Conservation (phyloP, 2,329 filamentous ascomycete species). For the Pseudopyricularia javanii region DNA sequence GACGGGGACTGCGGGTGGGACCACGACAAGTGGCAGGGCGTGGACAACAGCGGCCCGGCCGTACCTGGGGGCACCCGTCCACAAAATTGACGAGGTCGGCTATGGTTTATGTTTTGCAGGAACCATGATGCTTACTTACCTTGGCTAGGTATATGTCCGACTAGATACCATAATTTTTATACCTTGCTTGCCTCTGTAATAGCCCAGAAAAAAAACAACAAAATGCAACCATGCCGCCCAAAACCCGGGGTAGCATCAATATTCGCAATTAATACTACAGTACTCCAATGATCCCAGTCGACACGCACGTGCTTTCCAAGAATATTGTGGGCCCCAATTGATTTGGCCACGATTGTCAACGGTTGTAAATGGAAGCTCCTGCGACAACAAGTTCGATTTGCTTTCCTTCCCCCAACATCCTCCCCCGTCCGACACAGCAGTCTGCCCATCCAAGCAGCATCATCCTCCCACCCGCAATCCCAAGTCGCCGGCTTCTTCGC, state of each 20-base stretch:
- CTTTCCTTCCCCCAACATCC: background rate
- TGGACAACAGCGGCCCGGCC: conserved; percentile 39
- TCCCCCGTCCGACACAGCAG: background rate
- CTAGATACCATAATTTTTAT: background rate
- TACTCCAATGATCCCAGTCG: background rate
- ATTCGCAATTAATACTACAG: background rate
- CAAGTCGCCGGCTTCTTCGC: conserved; percentile 11
- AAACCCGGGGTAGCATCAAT: background rate
- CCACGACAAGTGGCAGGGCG: conserved; percentile 30
- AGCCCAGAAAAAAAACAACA: background rate
- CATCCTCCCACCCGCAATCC: background rate
- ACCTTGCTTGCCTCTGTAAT: background rate
- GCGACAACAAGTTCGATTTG: background rate
- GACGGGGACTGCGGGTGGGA: conserved; percentile 29
- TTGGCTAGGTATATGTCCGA: background rate
- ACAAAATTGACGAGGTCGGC: background rate
- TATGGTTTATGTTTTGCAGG: too few species aligned
- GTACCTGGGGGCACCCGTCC: conserved; percentile 13
- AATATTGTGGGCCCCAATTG: conserved; percentile 15
- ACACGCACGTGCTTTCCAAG: background rate
- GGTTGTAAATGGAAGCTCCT: background rate
- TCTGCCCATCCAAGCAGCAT: background rate
- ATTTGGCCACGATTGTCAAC: conserved; percentile 8
- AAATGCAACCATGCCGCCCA: too few species aligned
- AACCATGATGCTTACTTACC: background rate